These are phyloP conservation scores for Akanthomyces dipterigenus DNA, from an alignment of 2,329 filamentous ascomycete genomes.

Conservation along the genomic window DNA sequence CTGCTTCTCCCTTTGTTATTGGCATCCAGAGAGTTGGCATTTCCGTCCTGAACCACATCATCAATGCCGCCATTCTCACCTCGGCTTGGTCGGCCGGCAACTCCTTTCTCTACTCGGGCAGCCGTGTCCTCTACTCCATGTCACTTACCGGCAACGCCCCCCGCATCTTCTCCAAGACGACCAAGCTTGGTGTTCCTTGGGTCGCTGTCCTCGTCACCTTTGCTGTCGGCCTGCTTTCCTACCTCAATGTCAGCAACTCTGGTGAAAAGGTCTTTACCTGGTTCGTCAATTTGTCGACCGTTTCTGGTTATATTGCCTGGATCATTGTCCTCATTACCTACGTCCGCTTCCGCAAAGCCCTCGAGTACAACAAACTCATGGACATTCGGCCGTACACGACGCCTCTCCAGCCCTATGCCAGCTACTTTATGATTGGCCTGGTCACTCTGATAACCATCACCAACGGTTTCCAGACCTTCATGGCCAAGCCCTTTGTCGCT, in stretches of 20 bases:
- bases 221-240: constrained; percentile 59
- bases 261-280: constrained; percentile 61
- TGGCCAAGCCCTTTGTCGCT: constrained; percentile 55
- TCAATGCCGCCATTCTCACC: constrained; percentile 62
- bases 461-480: constrained; percentile 72
- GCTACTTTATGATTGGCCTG: constrained; percentile 51
- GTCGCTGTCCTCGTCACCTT: constrained; percentile 46
- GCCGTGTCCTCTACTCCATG: constrained; percentile 63
- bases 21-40: constrained; percentile 63
- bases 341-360: constrained; percentile 51
- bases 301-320: constrained; percentile 55
- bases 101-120: constrained; percentile 59
- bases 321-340: constrained; percentile 52
- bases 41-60: constrained; percentile 53
- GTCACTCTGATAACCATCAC: constrained; percentile 60
- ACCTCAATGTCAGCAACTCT: constrained; percentile 59
- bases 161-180: constrained; percentile 51
- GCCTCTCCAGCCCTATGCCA: constrained; percentile 54
- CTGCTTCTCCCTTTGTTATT: constrained; percentile 57
- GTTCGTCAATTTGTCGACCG: constrained; percentile 65
- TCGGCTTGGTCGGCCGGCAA: constrained; percentile 59
- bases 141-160: constrained; percentile 62
- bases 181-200: constrained; percentile 54
- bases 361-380: constrained; percentile 44
- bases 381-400: constrained; percentile 46